These are phyloP conservation scores for Neckera pumila DNA, from an alignment of 225 moss, liverwort and hornwort genomes.

Conservation along the genomic window DNA sequence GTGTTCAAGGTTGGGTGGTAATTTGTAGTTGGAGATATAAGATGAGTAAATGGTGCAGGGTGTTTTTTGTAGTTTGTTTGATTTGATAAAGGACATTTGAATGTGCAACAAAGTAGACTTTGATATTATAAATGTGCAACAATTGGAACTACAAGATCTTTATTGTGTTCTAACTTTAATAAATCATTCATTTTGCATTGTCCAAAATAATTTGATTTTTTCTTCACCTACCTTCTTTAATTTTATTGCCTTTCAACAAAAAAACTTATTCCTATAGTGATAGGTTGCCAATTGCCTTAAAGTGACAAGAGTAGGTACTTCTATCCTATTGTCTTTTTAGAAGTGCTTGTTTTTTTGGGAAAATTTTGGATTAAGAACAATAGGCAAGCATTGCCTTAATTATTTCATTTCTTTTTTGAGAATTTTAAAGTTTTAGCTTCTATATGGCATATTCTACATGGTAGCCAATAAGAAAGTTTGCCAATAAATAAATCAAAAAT, in stretches of 20 bases:
- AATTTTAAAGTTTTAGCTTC: neutral
- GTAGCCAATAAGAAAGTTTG: neutral
- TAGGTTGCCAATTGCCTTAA: fast-evolving
- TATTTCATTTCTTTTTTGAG: neutral
- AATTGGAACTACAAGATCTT: neutral
- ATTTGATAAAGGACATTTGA: neutral
- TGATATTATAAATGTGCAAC: neutral
- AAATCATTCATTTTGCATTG: neutral
- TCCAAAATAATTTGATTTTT: neutral
- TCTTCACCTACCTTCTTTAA: neutral
- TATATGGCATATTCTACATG: neutral
- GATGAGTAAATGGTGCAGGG: neutral
- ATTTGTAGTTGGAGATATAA: neutral
- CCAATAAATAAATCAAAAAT: neutral
- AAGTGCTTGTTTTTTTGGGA: neutral
- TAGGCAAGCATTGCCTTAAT: neutral
- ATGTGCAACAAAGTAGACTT: neutral
- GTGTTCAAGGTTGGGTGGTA: neutral
- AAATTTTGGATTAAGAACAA: neutral
- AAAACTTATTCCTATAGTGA: fast-evolving
- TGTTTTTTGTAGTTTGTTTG: neutral
- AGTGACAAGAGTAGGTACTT: neutral
- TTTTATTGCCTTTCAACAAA: neutral
- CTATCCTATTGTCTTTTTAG: neutral
- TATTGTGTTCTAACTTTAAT: neutral